Evolutionary conservation across 164 flowering plant species (phyloP), one percentile per base, ranked within the genome.

Genomic region (Taxillus chinensis): DNA sequence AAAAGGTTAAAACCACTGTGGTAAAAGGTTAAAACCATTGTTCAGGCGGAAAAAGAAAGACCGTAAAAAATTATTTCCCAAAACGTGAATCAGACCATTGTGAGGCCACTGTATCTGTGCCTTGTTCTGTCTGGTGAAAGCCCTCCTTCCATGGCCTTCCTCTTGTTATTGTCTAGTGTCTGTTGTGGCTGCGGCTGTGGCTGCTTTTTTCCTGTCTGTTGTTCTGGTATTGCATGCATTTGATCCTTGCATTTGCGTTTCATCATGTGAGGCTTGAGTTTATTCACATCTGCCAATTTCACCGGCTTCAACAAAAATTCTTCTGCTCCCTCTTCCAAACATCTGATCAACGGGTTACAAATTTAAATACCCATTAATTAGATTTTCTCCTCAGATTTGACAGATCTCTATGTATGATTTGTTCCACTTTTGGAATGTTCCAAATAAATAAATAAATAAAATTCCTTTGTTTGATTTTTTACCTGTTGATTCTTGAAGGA

Each of bases 401-500:
- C 27, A 27, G 27, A 27, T 27, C 27, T 27, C 27, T 27, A 27
- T 27, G 27, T 27, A 27, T 27, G 27, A 27, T 27, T 27, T 27
- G 27, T 27, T 27, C 27, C 27, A 27, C 27, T 27, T 27, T 27
- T 27, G 27, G 27, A 27, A 27, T 27, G 27, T 27, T 27, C 46
- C 46, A 6, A 6, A 6, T 5, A 43, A 43, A 43, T 43, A 43
- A 43, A 43, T 43, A 43, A 43, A 43, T 43, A 43, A 43, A 6
- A 43, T 58, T 57, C 4, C 14, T 4, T 57, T 67, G 5, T 8
- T 1, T 8, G 51, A 4, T 15, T 51, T 14, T 67, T 77, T 71
- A 91, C 97, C 93, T 87, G 76, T 48, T 86, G 70, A 92, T 92
- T 55, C 96, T 84, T 60, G 95, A 79, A 61, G 92, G 95, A 46